These are phyloP conservation scores for Paxillus ammoniavirescens DNA, from an alignment of 768 basidiomycete species.

Conservation along the genomic window DNA sequence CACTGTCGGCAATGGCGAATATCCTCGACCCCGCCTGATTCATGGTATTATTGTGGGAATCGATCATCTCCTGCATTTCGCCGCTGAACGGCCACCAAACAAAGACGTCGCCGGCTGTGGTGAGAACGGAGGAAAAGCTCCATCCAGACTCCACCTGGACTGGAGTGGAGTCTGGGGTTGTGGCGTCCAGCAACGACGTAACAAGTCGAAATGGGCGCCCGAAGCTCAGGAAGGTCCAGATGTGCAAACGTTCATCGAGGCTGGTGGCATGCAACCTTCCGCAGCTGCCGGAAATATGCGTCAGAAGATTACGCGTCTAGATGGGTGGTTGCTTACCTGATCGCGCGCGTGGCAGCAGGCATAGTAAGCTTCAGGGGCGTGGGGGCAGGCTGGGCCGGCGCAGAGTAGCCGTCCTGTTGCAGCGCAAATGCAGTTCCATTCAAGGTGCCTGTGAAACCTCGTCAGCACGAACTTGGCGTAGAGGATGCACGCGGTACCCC, in stretches of 20 bases:
- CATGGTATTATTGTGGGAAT: slow-evolving; percentile 43
- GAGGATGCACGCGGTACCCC: slow-evolving; percentile 52
- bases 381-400: slow-evolving; percentile 45
- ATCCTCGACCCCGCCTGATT: slow-evolving; percentile 38
- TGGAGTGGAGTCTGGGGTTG: slow-evolving; percentile 47
- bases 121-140: slow-evolving; percentile 74
- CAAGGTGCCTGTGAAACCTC: slow-evolving; percentile 53
- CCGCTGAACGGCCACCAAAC: slow-evolving; percentile 72
- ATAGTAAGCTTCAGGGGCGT: slow-evolving; percentile 59
- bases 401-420: slow-evolving; percentile 54
- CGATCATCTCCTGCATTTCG: slow-evolving; percentile 36
- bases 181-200: slow-evolving; percentile 37
- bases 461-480: slow-evolving; percentile 5
- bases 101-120: slow-evolving; percentile 65
- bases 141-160: slow-evolving; percentile 79
- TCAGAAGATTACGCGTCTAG: background rate
- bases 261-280: slow-evolving; percentile 72
- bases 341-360: slow-evolving; percentile 54
- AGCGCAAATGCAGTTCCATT: slow-evolving; percentile 44
- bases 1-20: slow-evolving; percentile 32
- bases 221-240: slow-evolving; percentile 80
- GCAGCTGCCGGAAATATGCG: slow-evolving; percentile 48
- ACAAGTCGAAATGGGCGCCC: slow-evolving; percentile 70
- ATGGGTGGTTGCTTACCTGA: slow-evolving; percentile 49
- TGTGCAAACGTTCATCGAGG: slow-evolving; percentile 53